These are phyloP conservation scores for Marasmius fiardii DNA, from an alignment of 1,284 basidiomycete genomes.

Conservation along the genomic window DNA sequence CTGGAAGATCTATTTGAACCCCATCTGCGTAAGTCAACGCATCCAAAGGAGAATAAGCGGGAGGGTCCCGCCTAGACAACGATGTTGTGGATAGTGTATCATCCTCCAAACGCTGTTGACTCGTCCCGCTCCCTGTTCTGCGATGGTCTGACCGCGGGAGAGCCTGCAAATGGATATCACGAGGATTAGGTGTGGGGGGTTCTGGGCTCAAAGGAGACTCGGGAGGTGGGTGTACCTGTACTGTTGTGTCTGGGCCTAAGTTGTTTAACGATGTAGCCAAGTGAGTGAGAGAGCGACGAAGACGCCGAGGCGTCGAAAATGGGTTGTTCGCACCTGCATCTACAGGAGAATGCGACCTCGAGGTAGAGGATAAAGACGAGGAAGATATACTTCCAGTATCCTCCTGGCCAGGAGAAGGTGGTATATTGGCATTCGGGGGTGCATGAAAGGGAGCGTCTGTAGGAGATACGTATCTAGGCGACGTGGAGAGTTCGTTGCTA, in stretches of 20 bases:
- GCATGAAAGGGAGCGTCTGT: constrained; percentile 61
- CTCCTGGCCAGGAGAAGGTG: constrained; percentile 38
- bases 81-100: constrained; percentile 23
- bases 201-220: constrained; percentile 72
- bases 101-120: constrained; percentile 16
- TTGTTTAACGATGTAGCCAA: constrained; percentile 50
- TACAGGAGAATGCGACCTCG: constrained; percentile 50
- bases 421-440: constrained; percentile 46
- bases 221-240: constrained; percentile 70
- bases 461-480: constrained; percentile 59
- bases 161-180: constrained; percentile 76
- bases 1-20: constrained; percentile 78
- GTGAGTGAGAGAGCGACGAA: constrained; percentile 56
- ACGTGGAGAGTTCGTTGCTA: constrained; percentile 44
- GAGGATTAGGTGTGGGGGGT: constrained; percentile 73
- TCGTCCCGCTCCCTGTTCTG: constrained; percentile 25
- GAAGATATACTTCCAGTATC: constrained; percentile 31
- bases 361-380: constrained; percentile 38
- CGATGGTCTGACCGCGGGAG: constrained; percentile 43
- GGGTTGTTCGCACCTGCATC: constrained; percentile 72
- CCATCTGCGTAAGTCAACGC: constrained; percentile 77
- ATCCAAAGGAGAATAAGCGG: constrained; percentile 80
- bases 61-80: constrained; percentile 58
- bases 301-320: constrained; percentile 68
- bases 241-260: constrained; percentile 59